Evolutionary conservation across 2,329 filamentous ascomycete species (phyloP).

Genomic region (Byssochlamys sp.): DNA sequence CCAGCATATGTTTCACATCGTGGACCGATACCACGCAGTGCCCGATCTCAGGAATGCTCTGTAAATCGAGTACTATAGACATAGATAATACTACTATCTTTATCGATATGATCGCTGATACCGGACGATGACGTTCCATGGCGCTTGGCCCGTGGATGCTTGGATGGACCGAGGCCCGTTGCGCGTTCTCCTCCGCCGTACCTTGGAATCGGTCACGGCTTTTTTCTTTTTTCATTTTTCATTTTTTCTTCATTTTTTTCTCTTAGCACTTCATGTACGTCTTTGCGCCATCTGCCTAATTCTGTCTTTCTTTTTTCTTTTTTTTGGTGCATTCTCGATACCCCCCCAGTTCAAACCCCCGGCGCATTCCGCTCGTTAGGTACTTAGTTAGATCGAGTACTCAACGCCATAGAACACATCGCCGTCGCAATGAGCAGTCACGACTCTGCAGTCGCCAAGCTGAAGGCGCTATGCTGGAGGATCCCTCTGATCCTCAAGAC

Average conservation of each 20-base stretch:
- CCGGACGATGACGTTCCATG: neutral
- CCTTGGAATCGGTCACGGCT: neutral
- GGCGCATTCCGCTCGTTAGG: neutral
- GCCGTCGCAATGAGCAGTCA: slow-evolving; percentile 16
- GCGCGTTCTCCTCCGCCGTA: neutral
- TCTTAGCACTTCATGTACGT: neutral
- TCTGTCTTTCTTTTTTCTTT: neutral
- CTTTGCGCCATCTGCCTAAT: neutral
- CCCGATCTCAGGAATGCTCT: neutral
- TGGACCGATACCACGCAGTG: no score
- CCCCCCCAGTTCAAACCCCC: slow-evolving; percentile 4
- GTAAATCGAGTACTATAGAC: neutral
- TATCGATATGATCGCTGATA: neutral
- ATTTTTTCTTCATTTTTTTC: neutral
- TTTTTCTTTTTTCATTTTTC: neutral
- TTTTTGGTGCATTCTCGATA: neutral
- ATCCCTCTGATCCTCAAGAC: slow-evolving; percentile 37
- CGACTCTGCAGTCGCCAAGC: slow-evolving; percentile 15
- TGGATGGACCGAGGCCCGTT: neutral
- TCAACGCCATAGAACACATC: slow-evolving; percentile 6
- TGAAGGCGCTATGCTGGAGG: slow-evolving; percentile 30
- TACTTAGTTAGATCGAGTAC: slow-evolving; percentile 19
- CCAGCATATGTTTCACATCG: no score
- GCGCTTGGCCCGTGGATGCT: neutral
- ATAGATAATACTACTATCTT: neutral